These are phyloP conservation scores for Arthrinium puccinioides DNA, from an alignment of 2,329 filamentous ascomycete species.

Conservation along the genomic window DNA sequence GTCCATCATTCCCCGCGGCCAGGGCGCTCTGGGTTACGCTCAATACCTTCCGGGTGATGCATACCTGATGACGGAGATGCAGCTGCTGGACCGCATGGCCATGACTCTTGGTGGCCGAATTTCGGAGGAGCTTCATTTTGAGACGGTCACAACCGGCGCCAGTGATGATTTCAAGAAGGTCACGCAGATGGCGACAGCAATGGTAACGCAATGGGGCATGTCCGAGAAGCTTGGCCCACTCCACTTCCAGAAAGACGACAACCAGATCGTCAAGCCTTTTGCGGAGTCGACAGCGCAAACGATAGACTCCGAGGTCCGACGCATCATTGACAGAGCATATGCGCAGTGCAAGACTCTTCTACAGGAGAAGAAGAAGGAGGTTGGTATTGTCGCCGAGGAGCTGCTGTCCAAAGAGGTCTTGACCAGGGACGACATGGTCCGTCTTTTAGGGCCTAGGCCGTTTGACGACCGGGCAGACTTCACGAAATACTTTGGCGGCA, in stretches of 20 bases:
- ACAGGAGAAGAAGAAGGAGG: constrained; percentile 76
- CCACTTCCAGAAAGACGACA: constrained; percentile 79
- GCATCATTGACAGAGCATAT: constrained; percentile 90
- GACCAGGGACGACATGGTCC: constrained; percentile 83
- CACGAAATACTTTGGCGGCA: constrained; percentile 80
- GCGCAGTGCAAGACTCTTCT: constrained; percentile 81
- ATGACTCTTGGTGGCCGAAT: constrained; percentile 97
- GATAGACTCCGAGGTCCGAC: constrained; percentile 85
- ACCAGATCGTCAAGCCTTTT: constrained; percentile 88
- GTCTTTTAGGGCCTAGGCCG: constrained; percentile 75
- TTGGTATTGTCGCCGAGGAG: constrained; percentile 89
- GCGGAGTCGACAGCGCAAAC: constrained; percentile 87
- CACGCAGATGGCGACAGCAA: constrained; percentile 87
- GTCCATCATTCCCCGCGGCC: constrained; percentile 93
- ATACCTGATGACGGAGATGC: constrained; percentile 91
- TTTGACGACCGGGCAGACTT: constrained; percentile 86
- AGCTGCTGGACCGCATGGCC: constrained; percentile 98
- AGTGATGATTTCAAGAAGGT: constrained; percentile 99
- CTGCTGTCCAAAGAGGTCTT: constrained; percentile 87
- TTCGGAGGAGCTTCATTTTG: constrained; percentile 93
- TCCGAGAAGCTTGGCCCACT: constrained; percentile 87
- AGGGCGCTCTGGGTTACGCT: constrained; percentile 89
- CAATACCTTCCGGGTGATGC: constrained; percentile 95
- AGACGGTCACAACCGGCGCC: constrained; percentile 89
- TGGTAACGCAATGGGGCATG: constrained; percentile 99